Base-by-base conservation (phyloP, 208 protist species). In the Trypanosoma mega region DNA sequence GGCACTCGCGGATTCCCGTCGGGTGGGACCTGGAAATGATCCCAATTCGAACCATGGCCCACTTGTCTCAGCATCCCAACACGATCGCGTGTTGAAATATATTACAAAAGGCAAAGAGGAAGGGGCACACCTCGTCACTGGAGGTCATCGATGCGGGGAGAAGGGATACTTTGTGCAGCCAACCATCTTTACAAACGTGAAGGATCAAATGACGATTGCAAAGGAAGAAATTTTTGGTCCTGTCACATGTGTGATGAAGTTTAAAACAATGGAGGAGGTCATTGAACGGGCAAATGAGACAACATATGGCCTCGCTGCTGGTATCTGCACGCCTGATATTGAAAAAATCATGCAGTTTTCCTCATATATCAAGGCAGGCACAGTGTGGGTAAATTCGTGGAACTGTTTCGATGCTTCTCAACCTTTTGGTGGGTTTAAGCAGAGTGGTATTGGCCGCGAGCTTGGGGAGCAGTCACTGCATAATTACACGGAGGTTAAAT, bases 141-240 rank as follows among this genome's bases (percentile, higher is more conserved):
- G 88, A 29, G 90, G 90, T 33, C 34, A 26, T 30, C 71, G 52
- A 39, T 62, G 70, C 29, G 74, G 66, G 48, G 46, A 72, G 34
- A 72, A 76, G 46, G 90, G 90, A 36, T 94, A 91, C 81, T 96
- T 93, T 58, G 70, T 96, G 26, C 46, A 83, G 51, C 87, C 90
- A 33, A 96, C 90, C 20, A 76, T 96, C 47, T 92, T 96, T 45
- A 49, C 80, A 20, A 57, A 90, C 54, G 83, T 89, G 33, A 66
- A 67, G 39, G 85, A 93, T 52, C 50, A 82, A 30, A 89, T 90
- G 78, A 72, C 58, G 43, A 90, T 96, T 54, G 82, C 55, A 51
- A 55, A 78, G 26, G 90, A 96, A 59, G 90, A 94, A 68, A 95
- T 95, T 74, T 96, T 96, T 57, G 91, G 91, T 31, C 91, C 91